These are phyloP conservation scores for Chlorella sp. DNA, from an alignment of 139 green algal species.

Conservation along the genomic window DNA sequence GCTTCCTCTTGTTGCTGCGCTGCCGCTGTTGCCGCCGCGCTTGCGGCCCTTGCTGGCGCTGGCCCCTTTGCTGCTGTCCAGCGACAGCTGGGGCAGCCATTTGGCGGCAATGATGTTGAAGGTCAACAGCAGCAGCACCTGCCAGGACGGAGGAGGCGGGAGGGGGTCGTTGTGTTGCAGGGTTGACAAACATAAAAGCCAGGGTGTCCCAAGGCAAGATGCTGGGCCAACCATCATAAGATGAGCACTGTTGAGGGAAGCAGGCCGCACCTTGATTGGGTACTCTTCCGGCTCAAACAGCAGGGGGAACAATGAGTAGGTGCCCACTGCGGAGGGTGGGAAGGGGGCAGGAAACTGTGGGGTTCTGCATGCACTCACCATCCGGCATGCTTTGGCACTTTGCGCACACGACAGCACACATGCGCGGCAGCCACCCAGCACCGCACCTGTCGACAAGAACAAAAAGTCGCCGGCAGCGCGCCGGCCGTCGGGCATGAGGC, in stretches of 20 bases:
- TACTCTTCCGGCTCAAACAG: constrained; percentile 84
- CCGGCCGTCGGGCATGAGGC: background rate
- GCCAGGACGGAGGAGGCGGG: background rate
- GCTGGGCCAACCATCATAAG: too few species aligned
- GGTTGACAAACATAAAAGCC: too few species aligned
- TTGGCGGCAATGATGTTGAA: constrained; percentile 45
- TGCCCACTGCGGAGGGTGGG: constrained; percentile 23
- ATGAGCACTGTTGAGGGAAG: too few species aligned
- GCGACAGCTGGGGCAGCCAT: constrained; percentile 17
- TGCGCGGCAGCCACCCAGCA: too few species aligned
- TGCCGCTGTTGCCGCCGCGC: background rate
- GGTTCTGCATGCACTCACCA: too few species aligned
- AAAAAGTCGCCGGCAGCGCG: constrained; percentile 56
- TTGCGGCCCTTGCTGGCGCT: background rate
- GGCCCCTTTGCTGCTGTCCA: background rate
- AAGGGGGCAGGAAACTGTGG: background rate
- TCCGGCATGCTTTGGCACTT: too few species aligned
- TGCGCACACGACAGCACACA: too few species aligned
- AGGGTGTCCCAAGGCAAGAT: too few species aligned
- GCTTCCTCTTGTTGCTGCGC: background rate
- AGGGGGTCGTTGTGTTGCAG: background rate
- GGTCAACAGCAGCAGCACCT: constrained; percentile 55
- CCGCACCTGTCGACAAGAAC: constrained; percentile 61
- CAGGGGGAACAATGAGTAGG: constrained; percentile 85
- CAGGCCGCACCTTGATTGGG: constrained; percentile 69